A percentile compares a stretch with the other conserved stretches of the same genome.
Evolutionary conservation across 495 filamentous ascomycete species (phyloP).

Genomic region (Penicillium macrosclerotiorum): DNA sequence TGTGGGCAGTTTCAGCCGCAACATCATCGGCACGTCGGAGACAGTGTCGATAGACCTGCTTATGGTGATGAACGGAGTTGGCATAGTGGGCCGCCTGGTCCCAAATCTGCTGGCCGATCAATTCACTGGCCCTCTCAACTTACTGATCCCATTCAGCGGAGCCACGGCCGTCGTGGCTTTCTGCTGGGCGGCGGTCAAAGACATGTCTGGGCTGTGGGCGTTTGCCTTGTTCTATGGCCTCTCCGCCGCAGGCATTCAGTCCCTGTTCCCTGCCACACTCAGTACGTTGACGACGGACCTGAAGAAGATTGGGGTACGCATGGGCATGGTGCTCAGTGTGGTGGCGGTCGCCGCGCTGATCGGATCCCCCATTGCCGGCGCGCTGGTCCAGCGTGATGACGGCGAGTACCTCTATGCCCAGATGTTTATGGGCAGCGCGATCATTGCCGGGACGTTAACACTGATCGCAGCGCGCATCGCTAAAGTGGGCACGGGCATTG

Average conservation of each 20-base stretch:
- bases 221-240: slow-evolving; percentile 64
- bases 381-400: slow-evolving; percentile 47
- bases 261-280: slow-evolving; percentile 59
- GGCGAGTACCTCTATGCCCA: slow-evolving; percentile 60
- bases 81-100: slow-evolving; percentile 61
- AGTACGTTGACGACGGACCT: slow-evolving; percentile 62
- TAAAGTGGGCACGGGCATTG: slow-evolving; percentile 32
- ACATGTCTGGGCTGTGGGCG: slow-evolving; percentile 50
- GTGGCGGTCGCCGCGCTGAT: slow-evolving; percentile 69
- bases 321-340: slow-evolving; percentile 81
- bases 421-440: slow-evolving; percentile 46
- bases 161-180: slow-evolving; percentile 54
- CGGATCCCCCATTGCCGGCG: slow-evolving; percentile 73
- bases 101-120: slow-evolving; percentile 65
- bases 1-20: slow-evolving; percentile 58
- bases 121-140: slow-evolving; percentile 61
- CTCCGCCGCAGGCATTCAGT: slow-evolving; percentile 64
- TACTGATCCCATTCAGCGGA: slow-evolving; percentile 54
- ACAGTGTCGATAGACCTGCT: slow-evolving; percentile 62
- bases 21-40: slow-evolving; percentile 54
- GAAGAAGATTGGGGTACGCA: slow-evolving; percentile 65
- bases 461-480: slow-evolving; percentile 47
- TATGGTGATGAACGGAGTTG: slow-evolving; percentile 70
- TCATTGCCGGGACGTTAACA: slow-evolving; percentile 49
- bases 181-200: slow-evolving; percentile 60